Base-by-base conservation (phyloP, 148 eudicot species). In the Heliamphora exappendiculata region DNA sequence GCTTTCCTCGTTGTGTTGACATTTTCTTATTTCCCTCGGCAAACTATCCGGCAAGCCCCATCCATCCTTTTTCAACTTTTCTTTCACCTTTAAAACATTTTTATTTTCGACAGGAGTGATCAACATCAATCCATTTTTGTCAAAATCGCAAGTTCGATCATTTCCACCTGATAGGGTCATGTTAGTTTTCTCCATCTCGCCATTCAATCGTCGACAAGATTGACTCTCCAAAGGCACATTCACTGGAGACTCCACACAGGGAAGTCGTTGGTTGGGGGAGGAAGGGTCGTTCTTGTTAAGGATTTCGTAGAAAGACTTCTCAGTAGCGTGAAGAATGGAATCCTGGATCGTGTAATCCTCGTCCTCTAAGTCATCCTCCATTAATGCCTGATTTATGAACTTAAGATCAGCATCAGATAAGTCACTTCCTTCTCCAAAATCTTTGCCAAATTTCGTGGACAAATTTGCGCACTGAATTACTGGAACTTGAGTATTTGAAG, bases 21-120 rank as follows among this genome's bases (percentile, higher is more conserved):
- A 33, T 70, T 76, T 73, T 67, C 85, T 81, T 51, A 86, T 76
- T n/a, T n/a, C n/a, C 72, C 86, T 81, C 0, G 60, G 16, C 72
- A 59, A 59, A 13, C 42, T 74, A 51, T 39, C 50, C 55, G 20
- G 33, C 29, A 9, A 70, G 54, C 63, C 39, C 29, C 31, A 41
- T 41, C 54, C 66, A 42, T 47, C 65, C 51, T 39, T 63, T 50
- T 65, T 20, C 17, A 41, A 39, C 37, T 31, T 11, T 1, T 3
- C 39, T 63, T 33, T 41, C 67, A 20, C 41, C 41, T 59, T 12
- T 34, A 28, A 59, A 24, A 24, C 16, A 20, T 62, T 62, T 62
- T 62, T 39, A 37, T 10, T 33, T 16, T 19, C 5, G 9, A 12
- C 11, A 62, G 33, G n/a, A n/a, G n/a, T n/a, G n/a, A n/a, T n/a